phyloP scores from a whole-genome alignment of 106 monocot species.

The Cymbidium sinense region DNA sequence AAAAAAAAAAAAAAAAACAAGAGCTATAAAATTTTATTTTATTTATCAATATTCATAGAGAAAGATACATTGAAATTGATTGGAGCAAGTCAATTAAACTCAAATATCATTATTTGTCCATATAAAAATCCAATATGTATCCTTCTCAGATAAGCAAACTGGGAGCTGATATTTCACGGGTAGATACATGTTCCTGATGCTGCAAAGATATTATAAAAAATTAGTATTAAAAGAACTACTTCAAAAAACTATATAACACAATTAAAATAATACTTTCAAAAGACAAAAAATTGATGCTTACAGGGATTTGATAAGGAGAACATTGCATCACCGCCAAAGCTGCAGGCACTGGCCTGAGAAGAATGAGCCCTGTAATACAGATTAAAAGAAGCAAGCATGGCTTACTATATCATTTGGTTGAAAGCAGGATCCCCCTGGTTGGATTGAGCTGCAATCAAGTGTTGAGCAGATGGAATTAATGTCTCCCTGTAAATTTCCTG shows the following conservation, averaged over 20 bases:
- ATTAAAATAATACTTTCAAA: neutral
- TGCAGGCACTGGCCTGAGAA: neutral
- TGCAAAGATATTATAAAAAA: neutral
- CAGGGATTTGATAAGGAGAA: neutral
- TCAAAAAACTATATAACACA: neutral
- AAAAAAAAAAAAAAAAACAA: too few species aligned
- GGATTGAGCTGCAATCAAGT: slow-evolving; percentile 14
- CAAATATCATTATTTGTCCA: neutral
- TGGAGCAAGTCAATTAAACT: neutral
- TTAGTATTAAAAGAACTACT: neutral
- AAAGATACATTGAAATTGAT: neutral
- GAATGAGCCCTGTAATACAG: slow-evolving; percentile 13
- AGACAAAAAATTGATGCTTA: neutral
- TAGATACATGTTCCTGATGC: neutral
- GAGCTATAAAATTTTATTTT: neutral
- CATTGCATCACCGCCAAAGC: slow-evolving; percentile 1
- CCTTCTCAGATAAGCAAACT: neutral
- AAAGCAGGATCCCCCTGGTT: slow-evolving; percentile 14
- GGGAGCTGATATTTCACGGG: neutral
- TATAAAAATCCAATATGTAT: neutral
- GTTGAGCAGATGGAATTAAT: neutral
- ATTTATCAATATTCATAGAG: neutral
- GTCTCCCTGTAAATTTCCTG: neutral
- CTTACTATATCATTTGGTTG: slow-evolving; percentile 5
- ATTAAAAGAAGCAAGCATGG: slow-evolving; percentile 12